Evolutionary conservation across 2,329 filamentous ascomycete species (phyloP).

Genomic region (Beauveria sp.): DNA sequence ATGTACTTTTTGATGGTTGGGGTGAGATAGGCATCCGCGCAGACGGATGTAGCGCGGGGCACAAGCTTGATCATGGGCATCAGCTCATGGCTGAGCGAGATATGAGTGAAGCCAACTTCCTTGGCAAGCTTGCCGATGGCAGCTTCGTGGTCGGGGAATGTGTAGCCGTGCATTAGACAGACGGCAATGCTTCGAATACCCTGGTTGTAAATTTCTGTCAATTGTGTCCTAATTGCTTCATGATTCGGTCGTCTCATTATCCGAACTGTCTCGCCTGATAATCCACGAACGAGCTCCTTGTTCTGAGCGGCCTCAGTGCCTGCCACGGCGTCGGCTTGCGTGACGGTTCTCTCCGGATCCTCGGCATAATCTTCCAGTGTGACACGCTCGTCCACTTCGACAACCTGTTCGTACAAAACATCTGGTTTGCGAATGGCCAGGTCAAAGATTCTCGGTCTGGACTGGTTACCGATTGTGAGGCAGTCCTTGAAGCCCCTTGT

Average conservation of each 20-base stretch:
- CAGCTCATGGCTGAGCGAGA: conserved; percentile 47
- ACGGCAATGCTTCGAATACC: conserved; percentile 79
- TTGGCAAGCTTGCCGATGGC: conserved; percentile 67
- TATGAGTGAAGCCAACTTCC: conserved; percentile 68
- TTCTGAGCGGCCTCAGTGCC: conserved; percentile 39
- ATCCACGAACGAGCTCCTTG: conserved; percentile 56
- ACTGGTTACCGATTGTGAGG: conserved; percentile 84
- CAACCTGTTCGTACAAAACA: conserved; percentile 73
- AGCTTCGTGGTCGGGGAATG: conserved; percentile 79
- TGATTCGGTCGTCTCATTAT: conserved; percentile 55
- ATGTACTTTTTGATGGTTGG: conserved; percentile 35
- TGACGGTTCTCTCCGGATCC: conserved; percentile 59
- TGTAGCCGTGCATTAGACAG: conserved; percentile 88
- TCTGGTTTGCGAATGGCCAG: conserved; percentile 81
- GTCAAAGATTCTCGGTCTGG: conserved; percentile 83
- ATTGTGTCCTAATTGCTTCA: conserved; percentile 44
- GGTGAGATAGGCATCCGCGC: conserved; percentile 37
- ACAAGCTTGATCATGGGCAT: conserved; percentile 40
- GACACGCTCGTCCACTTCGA: conserved; percentile 88
- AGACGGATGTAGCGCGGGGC: conserved; percentile 34
- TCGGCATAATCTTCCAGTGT: conserved; percentile 90
- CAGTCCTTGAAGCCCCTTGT: conserved; percentile 86
- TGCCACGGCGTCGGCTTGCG: conserved; percentile 45
- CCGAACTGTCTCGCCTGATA: conserved; percentile 63
- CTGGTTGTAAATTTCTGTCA: conserved; percentile 54